Evolutionary conservation across 2,329 filamentous ascomycete species (phyloP).

Genomic region (Zymoseptoria tritici): DNA sequence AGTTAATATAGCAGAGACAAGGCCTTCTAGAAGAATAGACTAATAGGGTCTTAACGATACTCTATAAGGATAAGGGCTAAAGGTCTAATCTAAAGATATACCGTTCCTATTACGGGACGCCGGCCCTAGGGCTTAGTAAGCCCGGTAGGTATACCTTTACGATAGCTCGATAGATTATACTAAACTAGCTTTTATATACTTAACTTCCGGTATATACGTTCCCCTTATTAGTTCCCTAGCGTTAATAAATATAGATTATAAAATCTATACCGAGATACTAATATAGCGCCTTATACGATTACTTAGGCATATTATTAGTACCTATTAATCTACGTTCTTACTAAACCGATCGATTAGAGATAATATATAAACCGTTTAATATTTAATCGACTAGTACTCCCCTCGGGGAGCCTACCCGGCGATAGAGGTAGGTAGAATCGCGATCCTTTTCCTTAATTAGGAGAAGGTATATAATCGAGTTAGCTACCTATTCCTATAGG

Average conservation of each 20-base stretch:
- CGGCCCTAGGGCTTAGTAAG: too few species aligned
- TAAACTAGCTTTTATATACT: too few species aligned
- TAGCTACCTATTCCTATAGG: conserved; percentile 1
- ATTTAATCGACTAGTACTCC: background rate
- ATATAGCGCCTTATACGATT: background rate
- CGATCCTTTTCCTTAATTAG: background rate
- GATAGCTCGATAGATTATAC: too few species aligned
- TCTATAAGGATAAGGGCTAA: background rate
- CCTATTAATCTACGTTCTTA: background rate
- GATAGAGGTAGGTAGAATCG: background rate
- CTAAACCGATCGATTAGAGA: background rate
- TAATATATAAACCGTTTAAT: background rate
- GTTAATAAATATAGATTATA: conserved; percentile 2
- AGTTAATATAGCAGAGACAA: background rate
- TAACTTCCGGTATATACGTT: too few species aligned
- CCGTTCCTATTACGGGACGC: too few species aligned
- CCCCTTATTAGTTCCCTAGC: too few species aligned
- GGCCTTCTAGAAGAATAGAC: background rate
- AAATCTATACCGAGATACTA: background rate
- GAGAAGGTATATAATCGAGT: conserved; percentile 1
- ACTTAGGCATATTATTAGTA: background rate
- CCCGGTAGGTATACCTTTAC: too few species aligned
- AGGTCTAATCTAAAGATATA: conserved; percentile 1
- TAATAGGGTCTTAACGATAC: background rate
- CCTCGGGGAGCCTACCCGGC: background rate